These are phyloP conservation scores for Larix sibirica DNA, from an alignment of 83 land plant species.

Conservation along the genomic window DNA sequence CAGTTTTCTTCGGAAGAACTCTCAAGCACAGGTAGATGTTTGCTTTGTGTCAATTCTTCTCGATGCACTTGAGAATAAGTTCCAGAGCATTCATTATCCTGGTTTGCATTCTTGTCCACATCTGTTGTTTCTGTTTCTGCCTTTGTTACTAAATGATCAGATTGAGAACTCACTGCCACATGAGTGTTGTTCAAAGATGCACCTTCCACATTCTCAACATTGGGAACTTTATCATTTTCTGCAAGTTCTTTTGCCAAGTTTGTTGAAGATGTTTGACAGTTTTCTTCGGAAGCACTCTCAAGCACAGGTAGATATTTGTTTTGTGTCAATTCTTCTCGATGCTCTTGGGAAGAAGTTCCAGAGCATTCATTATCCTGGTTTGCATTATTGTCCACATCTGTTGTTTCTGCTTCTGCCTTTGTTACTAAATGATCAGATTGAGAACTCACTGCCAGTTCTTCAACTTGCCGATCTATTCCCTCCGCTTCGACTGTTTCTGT, in stretches of 20 bases:
- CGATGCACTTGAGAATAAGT: not conserved
- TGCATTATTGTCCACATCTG: not conserved
- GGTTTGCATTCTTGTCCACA: not conserved
- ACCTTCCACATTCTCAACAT: not conserved
- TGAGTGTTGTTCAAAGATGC: slow-evolving; percentile 1
- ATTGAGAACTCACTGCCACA: not conserved
- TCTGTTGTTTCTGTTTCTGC: not conserved
- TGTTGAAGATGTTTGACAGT: not conserved
- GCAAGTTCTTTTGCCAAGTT: not conserved
- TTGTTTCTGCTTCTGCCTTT: not conserved
- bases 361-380: not conserved
- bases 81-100: too few species aligned
- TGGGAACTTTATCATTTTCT: not conserved
- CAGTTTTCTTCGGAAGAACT: not conserved
- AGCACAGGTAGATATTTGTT: not conserved
- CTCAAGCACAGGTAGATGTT: not conserved
- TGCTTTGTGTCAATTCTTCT: not conserved
- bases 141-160: not conserved
- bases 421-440: not conserved
- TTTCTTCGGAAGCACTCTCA: not conserved
- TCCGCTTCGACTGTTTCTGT: not conserved
- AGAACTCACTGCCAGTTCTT: not conserved
- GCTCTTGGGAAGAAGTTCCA: not conserved
- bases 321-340: not conserved
- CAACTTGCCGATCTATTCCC: not conserved